Evolutionary conservation across 2,329 filamentous ascomycete species (phyloP).

Genomic region (Penicillium sp.): DNA sequence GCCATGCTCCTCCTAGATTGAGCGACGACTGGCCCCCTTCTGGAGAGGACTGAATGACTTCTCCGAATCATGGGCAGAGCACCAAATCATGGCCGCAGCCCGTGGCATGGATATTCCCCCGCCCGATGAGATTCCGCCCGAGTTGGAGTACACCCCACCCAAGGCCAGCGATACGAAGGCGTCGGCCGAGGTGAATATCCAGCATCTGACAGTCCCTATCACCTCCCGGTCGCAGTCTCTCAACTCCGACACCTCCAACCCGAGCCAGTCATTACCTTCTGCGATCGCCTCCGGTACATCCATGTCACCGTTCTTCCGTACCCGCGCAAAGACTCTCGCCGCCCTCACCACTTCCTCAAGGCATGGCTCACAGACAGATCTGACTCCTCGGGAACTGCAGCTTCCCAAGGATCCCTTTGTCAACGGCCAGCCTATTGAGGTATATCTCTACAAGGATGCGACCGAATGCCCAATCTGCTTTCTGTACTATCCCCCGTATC

Average conservation of each 20-base stretch:
- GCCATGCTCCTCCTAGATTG: constrained; percentile 66
- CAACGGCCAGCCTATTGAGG: constrained; percentile 92
- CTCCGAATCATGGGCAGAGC: constrained; percentile 84
- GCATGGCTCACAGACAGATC: constrained; percentile 70
- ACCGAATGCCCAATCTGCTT: constrained; percentile 95
- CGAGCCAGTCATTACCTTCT: constrained; percentile 63
- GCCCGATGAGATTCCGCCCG: constrained; percentile 77
- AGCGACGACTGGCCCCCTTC: constrained; percentile 88
- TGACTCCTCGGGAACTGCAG: constrained; percentile 74
- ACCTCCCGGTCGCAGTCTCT: constrained; percentile 74
- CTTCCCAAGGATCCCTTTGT: constrained; percentile 82
- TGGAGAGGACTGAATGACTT: constrained; percentile 94
- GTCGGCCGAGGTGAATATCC: constrained; percentile 60
- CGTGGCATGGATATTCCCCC: constrained; percentile 81
- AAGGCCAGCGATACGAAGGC: constrained; percentile 49
- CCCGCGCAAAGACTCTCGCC: constrained; percentile 85
- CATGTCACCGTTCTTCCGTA: constrained; percentile 67
- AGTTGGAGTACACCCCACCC: constrained; percentile 58
- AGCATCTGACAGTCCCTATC: constrained; percentile 78
- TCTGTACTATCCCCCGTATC: constrained; percentile 88
- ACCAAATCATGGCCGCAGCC: constrained; percentile 90
- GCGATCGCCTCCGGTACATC: constrained; percentile 55
- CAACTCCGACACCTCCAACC: constrained; percentile 72
- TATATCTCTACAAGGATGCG: constrained; percentile 89
- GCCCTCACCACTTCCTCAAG: constrained; percentile 76